Evolutionary conservation across 2,329 filamentous ascomycete genomes (phyloP).

Genomic region (Diaporthe australafricana): DNA sequence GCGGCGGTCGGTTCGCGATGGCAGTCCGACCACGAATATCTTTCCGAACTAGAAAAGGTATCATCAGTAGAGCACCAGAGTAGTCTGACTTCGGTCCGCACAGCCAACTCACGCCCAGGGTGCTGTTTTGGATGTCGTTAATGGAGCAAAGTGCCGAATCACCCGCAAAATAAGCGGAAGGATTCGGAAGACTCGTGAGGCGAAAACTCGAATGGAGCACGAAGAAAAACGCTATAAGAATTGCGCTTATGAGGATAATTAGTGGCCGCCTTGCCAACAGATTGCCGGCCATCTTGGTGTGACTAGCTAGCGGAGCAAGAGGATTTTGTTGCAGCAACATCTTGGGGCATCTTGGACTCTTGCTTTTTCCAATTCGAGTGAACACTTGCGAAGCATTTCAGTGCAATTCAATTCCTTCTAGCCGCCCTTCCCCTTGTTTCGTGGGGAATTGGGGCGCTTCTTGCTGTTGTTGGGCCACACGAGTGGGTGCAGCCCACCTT

Average conservation of each 20-base stretch:
- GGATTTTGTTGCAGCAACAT: not conserved
- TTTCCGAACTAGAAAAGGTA: conserved; percentile 58
- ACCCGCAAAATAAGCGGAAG: not conserved
- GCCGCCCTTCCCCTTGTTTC: not conserved
- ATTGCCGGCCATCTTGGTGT: conserved; percentile 6
- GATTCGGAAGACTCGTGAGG: not conserved
- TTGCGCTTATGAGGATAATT: not conserved
- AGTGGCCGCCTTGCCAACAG: not conserved
- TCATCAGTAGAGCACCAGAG: not conserved
- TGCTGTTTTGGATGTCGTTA: conserved; percentile 11
- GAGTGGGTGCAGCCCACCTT: not conserved
- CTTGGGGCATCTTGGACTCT: too few species aligned
- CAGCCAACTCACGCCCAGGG: not conserved
- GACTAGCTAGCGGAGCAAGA: not conserved
- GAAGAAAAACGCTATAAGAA: not conserved
- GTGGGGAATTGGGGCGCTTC: not conserved
- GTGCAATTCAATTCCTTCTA: not conserved
- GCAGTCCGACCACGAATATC: conserved; percentile 64
- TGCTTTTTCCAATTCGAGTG: not conserved
- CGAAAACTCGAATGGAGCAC: conserved; percentile 10
- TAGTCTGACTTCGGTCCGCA: too few species aligned
- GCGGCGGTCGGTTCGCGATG: conserved; percentile 60
- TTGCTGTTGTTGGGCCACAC: not conserved
- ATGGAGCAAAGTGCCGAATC: not conserved
- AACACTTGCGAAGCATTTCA: not conserved